Evolutionary conservation across 345 rosid species (phyloP), one percentile per base, ranked within the genome.

Genomic region (Cochlearia excelsa): DNA sequence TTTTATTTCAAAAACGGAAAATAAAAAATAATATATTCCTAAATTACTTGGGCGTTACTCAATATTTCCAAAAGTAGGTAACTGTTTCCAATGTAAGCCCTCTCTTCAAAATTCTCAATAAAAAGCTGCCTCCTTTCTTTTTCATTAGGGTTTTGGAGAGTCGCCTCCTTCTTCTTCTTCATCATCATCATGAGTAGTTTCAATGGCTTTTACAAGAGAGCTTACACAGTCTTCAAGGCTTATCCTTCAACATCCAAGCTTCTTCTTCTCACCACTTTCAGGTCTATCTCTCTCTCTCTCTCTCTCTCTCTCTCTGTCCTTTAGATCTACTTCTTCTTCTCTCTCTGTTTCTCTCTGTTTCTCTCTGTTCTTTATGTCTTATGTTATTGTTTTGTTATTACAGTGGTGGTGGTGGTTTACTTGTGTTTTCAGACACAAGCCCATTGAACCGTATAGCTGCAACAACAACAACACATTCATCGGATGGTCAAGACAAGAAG

Each of bases 361-460:
- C 23, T 16, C 23, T 16, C 29, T 50, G 43, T 40, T 23, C 53
- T 47, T 50, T 55, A 37, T 47, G 16, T 41, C 4, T 57, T 34
- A 16, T 16, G 5, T 33, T 33, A 3, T 33, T 33, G 6, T 34
- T 35, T 23, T 35, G 74, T 16, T 16, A 16, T 16, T 16, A 16
- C 23, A 16, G 72, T 79, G 83, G 94, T 38, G 80, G 81, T 46
- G 82, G 87, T 2, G 72, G 82, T 63, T 7, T 77, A 30, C 75
- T 84, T 51, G 87, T 84, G 57, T 75, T 57, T 59, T 72, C 83
- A 0, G 77, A 82, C 67, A 61, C 68, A 56, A 60, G 27, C 9
- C 71, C 80, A 6, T 34, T 63, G 46, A 57, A n/a, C 4, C 65
- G 55, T 29, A 1, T 6, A 7, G n/a, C 54, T 26, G 11, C 40